These are phyloP conservation scores for Penicillium pulvis DNA, from an alignment of 495 filamentous ascomycete species.

Conservation along the genomic window DNA sequence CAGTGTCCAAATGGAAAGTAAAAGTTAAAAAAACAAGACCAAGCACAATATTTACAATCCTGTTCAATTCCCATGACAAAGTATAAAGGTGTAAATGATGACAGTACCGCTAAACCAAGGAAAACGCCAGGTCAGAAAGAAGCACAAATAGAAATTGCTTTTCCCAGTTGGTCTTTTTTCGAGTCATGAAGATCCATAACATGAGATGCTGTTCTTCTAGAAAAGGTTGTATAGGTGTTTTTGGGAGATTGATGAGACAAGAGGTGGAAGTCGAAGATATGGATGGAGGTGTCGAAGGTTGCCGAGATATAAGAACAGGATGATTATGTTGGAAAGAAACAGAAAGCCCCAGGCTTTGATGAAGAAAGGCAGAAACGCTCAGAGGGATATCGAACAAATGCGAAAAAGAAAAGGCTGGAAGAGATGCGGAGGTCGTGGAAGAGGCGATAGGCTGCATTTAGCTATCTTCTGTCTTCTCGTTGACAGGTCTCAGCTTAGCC, in stretches of 20 bases:
- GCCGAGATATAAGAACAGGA: neutral
- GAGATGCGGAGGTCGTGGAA: neutral
- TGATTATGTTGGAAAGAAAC: constrained; percentile 8
- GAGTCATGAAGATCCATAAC: neutral
- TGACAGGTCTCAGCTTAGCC: constrained; percentile 17
- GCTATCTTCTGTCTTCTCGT: constrained; percentile 30
- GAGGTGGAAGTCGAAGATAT: neutral
- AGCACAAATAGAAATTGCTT: constrained; percentile 1
- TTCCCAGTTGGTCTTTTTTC: neutral
- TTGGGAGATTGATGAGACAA: neutral
- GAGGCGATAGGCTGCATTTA: constrained; percentile 1
- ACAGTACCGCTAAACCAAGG: neutral
- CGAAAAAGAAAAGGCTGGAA: constrained; percentile 8
- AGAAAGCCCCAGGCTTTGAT: constrained; percentile 32
- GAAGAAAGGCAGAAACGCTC: constrained; percentile 25
- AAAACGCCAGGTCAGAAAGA: constrained; percentile 7
- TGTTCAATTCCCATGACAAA: constrained; percentile 3
- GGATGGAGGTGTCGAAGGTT: neutral
- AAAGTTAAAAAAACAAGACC: neutral
- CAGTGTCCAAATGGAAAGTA: neutral
- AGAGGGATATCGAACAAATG: constrained; percentile 34
- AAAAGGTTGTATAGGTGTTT: neutral
- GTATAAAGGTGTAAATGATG: neutral
- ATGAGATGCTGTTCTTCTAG: neutral
- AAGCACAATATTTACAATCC: neutral